Percentiles rank a stretch among this genome's conserved stretches.
phyloP scores from a whole-genome alignment of 805 yeast genomes.

The Zygosaccharomyces bailii region DNA sequence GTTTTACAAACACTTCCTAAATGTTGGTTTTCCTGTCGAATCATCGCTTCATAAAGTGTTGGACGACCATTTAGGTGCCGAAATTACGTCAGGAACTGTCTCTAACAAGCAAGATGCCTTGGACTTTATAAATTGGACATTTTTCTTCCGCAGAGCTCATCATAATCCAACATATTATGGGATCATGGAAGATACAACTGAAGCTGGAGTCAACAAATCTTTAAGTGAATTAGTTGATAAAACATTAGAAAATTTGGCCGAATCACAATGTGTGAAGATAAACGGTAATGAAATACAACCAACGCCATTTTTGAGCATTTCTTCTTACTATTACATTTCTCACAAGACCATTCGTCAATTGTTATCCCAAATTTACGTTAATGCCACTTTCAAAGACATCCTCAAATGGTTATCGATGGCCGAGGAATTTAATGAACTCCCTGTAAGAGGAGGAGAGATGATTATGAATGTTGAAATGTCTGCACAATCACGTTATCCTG shows the following conservation, averaged over 20 bases:
- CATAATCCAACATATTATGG: constrained; percentile 93
- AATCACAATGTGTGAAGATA: constrained; percentile 64
- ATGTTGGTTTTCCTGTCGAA: constrained; percentile 96
- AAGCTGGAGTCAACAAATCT: constrained; percentile 54
- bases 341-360: constrained; percentile 81
- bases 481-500: constrained; percentile 60
- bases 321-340: constrained; percentile 90
- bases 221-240: constrained; percentile 64
- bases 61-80: constrained; percentile 94
- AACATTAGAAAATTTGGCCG: constrained; percentile 61
- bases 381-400: constrained; percentile 43
- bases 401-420: constrained; percentile 49
- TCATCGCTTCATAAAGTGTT: constrained; percentile 72
- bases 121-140: constrained; percentile 94
- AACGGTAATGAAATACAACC: constrained; percentile 50
- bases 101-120: constrained; percentile 90
- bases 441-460: constrained; percentile 91
- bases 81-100: constrained; percentile 89
- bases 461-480: constrained; percentile 81
- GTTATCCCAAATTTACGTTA: constrained; percentile 46
- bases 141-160: constrained; percentile 87
- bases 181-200: constrained; percentile 59
- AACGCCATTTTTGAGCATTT: constrained; percentile 78
- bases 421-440: constrained; percentile 79
- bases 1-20: constrained; percentile 79